Base-by-base conservation (phyloP, 257 asterid genomes). In the Thymus mandschuricus region DNA sequence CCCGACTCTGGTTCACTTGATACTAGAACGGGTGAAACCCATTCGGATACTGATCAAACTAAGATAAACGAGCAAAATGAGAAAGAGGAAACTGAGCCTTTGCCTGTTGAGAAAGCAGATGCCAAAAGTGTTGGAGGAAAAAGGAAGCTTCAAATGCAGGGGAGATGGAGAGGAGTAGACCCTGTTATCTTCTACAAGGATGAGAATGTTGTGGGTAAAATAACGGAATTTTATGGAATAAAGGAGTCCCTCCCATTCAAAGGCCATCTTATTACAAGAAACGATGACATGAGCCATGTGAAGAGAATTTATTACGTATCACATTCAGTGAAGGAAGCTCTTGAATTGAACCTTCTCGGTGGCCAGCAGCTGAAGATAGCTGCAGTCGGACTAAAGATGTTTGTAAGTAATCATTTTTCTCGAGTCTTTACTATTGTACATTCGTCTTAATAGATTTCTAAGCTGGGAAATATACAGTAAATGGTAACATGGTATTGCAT, bases 281-380 rank as follows among this genome's bases (percentile, higher is more conserved):
- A 95, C 75, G 72, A 75, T 15, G 96, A 94, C 73, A 80, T 62
- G 71, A 84, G 81, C 82, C 95, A 85, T 73, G 97, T 86, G 70
- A 95, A 95, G 82, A 86, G 97, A 85, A 81, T 95, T 64, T 95
- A 95, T 73, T 89, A 95, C 70, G 68, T 92, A 48, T 88, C 99
- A 5, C 76, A 80, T 69, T 85, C 96, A 63, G 98, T 95, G 76
- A 92, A 95, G 80, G 89, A 86, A 60, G 88, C 84, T 78, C 96
- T 92, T 51, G 86, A 89, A 71, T 82, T 95, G 86, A 95, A 95
- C 86, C 77, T 89, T 64, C 78, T 76, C 31, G 76, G 88, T 21
- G 97, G 97, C 70, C 92, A 92, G 87, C 95, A 85, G 75, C 98
- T 95, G 38, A 95, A 95, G 89, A 95, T 95, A 57, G 95, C 99